Evolutionary conservation across 2,329 filamentous ascomycete species (phyloP).

Genomic region (Diaporthe sp.): DNA sequence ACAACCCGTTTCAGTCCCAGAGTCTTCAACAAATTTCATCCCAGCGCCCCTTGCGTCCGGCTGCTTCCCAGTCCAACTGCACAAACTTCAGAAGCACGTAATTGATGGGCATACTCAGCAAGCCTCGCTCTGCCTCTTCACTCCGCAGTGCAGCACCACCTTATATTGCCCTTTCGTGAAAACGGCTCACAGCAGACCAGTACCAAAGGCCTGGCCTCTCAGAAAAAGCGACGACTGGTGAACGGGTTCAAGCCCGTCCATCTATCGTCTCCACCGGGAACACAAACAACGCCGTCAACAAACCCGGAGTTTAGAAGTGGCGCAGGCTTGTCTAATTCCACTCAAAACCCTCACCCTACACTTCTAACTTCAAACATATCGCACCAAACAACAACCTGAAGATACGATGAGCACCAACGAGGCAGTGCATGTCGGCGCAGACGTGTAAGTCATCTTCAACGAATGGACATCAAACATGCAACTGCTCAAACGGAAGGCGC

Average conservation of each 20-base stretch:
- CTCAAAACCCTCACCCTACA: not conserved
- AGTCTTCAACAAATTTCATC: no score
- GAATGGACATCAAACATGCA: not conserved
- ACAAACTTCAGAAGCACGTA: no score
- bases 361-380: not conserved
- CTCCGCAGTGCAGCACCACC: no score
- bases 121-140: no score
- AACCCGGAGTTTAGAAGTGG: no score
- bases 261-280: not conserved
- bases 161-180: not conserved
- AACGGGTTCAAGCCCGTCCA: not conserved
- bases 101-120: no score
- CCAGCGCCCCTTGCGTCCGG: no score
- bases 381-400: not conserved
- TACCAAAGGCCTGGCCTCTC: not conserved
- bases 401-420: not conserved
- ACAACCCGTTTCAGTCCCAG: no score
- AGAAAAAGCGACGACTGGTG: not conserved
- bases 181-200: not conserved
- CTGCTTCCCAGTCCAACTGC: no score
- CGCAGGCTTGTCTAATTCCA: not conserved
- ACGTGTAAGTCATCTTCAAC: not conserved
- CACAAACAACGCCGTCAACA: accelerated
- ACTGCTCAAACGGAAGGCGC: not conserved
- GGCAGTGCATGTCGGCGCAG: not conserved